Percentiles rank a stretch among this genome's conserved stretches.
Conservation (phyloP, 2,329 filamentous ascomycete genomes). For the Ascosphaera apis region DNA sequence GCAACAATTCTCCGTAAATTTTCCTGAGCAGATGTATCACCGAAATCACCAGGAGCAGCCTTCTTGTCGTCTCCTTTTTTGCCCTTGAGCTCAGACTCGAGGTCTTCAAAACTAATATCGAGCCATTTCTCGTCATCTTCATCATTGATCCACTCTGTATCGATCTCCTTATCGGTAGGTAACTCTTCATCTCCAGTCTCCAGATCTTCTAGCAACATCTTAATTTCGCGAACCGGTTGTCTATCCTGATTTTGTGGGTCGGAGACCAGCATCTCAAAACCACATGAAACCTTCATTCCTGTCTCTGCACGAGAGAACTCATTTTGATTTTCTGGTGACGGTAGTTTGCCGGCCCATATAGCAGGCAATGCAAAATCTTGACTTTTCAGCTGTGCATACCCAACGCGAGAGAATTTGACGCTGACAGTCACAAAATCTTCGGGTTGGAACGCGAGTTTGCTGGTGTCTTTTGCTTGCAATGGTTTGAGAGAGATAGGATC, state of each 20-base stretch:
- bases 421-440: constrained; percentile 58
- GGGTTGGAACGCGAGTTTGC: constrained; percentile 43
- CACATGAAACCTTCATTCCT: constrained; percentile 76
- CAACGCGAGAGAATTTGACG: constrained; percentile 62
- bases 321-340: constrained; percentile 22
- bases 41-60: constrained; percentile 16
- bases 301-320: constrained; percentile 30
- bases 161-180: constrained; percentile 52
- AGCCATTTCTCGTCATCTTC: constrained; percentile 81
- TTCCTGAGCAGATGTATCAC: constrained; percentile 21
- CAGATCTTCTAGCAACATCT: constrained; percentile 52
- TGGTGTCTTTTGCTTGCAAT: constrained; percentile 33
- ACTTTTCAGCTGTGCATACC: constrained; percentile 74
- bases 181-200: constrained; percentile 46
- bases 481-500: constrained; percentile 55
- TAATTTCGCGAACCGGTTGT: constrained; percentile 48
- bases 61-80: constrained; percentile 16
- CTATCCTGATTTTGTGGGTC: constrained; percentile 46
- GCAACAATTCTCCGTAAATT: constrained; percentile 76
- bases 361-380: constrained; percentile 53
- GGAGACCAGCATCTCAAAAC: constrained; percentile 66
- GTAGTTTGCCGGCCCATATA: constrained; percentile 26
- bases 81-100: constrained; percentile 54
- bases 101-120: constrained; percentile 73
- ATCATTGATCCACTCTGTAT: constrained; percentile 36